Evolutionary conservation across 371 early-diverging fungal genomes (phyloP), one percentile per base, ranked within the genome.

Genomic region (Mortierella sp.): DNA sequence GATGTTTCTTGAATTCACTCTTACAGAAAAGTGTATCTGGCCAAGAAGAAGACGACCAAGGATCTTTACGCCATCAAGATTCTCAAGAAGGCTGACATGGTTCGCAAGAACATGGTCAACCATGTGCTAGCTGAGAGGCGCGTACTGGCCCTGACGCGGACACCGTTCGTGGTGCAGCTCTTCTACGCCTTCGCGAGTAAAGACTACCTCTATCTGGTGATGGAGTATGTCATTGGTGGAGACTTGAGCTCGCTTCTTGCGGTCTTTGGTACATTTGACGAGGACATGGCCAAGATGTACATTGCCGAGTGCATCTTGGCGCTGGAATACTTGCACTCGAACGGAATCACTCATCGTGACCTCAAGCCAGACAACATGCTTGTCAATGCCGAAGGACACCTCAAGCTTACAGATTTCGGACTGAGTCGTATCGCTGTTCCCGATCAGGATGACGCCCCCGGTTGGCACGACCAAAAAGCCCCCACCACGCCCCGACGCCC

Each of bases 161-260:
- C 90, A 19, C 97, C 98, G 1, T 98, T 91, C 81, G 91, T 99
- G 10, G 96, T 96, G 17, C 95, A 94, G 61, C 79, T 96, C 5
- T 93, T 91, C 79, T 96, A 90, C 59, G 90, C 95, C 8, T 98
- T 98, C 72, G 95, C 97, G 63, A 93, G 91, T 55, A 87, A 87
- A 59, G 90, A 95, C 13, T 91, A 94, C 69, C 82, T 98, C 27
- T 98, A 94, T 76, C 85, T 98, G 56, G 98, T 95, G 7, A 95
- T 98, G 95, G 98, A 97, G 66, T 98, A 97, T 80, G 85, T 96
- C 10, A 95, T 94, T 57, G 99, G 99, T 6, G 99, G 99, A 3
- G 99, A 98, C 80, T 86, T 96, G 24, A 96, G 95, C 7, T 88
- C 96, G 3, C 74, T 96, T 12, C 78, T 96, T 37, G 91, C 92